Evolutionary conservation across 192 early-diverging fungal species (phyloP).

Genomic region (Spizellomyces punctatus): DNA sequence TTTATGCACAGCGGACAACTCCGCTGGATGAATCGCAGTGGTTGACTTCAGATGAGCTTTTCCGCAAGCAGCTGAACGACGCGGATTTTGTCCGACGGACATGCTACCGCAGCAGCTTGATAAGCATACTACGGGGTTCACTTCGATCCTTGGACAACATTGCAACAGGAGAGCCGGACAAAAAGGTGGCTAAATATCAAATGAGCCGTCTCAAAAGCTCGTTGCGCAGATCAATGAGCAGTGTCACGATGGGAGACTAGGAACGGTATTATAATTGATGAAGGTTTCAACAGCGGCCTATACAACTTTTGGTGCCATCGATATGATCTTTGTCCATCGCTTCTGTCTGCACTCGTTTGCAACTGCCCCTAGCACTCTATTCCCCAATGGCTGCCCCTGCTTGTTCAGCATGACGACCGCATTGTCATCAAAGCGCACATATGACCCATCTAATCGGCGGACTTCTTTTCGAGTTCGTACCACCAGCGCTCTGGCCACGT

Average conservation of each 20-base stretch:
- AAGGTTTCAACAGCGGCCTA: slow-evolving; percentile 41
- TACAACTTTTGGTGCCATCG: slow-evolving; percentile 88
- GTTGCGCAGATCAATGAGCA: slow-evolving; percentile 5
- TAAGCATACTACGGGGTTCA: slow-evolving; percentile 9
- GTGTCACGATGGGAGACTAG: not conserved
- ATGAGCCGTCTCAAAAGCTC: slow-evolving; percentile 12
- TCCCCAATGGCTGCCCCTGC: slow-evolving; percentile 91
- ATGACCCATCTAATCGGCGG: slow-evolving; percentile 86
- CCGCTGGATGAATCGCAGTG: slow-evolving; percentile 1
- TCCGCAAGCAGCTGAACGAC: slow-evolving; percentile 24
- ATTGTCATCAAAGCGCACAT: slow-evolving; percentile 95
- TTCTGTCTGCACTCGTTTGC: slow-evolving; percentile 88
- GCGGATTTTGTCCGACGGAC: slow-evolving; percentile 23
- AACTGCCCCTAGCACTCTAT: slow-evolving; percentile 88
- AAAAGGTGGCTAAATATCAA: slow-evolving; percentile 18
- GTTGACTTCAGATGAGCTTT: slow-evolving; percentile 17
- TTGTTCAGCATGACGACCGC: slow-evolving; percentile 94
- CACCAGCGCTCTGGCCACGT: slow-evolving; percentile 88
- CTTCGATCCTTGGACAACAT: slow-evolving; percentile 23
- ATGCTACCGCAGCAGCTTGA: slow-evolving; percentile 27
- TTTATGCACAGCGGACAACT: not conserved
- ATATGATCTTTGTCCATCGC: slow-evolving; percentile 94
- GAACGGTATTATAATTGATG: not conserved
- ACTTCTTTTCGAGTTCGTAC: slow-evolving; percentile 90
- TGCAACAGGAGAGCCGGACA: slow-evolving; percentile 12